phyloP scores from a whole-genome alignment of 164 flowering plant genomes.

The Paratinospora sagittata region DNA sequence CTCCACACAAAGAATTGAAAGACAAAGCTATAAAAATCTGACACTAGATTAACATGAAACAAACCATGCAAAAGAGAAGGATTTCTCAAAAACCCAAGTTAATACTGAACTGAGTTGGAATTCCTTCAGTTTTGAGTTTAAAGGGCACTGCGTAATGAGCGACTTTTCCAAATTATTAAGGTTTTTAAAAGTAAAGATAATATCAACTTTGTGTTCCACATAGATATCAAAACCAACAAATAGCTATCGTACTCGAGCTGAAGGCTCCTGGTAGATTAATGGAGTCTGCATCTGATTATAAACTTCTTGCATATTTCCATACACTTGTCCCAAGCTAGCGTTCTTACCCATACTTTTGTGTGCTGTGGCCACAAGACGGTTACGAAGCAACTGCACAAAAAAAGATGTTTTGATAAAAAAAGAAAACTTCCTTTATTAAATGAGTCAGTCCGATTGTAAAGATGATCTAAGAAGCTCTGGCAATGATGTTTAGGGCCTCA shows the following conservation, averaged over 20 bases:
- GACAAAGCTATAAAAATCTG: no score
- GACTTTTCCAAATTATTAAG: not conserved
- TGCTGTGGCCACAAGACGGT: slow-evolving; percentile 75
- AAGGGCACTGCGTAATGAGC: not conserved
- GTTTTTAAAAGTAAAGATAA: not conserved
- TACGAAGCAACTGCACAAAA: slow-evolving; percentile 72
- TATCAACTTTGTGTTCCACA: not conserved
- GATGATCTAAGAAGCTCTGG: not conserved
- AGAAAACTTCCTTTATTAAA: not conserved
- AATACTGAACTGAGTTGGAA: not conserved
- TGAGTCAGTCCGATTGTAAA: no score
- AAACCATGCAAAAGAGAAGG: no score
- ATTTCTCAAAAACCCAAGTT: no score
- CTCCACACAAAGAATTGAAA: not conserved
- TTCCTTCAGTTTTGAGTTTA: not conserved
- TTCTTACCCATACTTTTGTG: slow-evolving; percentile 60
- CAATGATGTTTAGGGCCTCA: not conserved
- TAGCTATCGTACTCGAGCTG: slow-evolving; percentile 37
- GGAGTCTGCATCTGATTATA: slow-evolving; percentile 97
- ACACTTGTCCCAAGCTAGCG: slow-evolving; percentile 82
- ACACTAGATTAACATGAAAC: no score
- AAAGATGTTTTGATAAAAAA: not conserved
- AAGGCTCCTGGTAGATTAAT: slow-evolving; percentile 63
- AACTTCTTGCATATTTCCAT: slow-evolving; percentile 94
- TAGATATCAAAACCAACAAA: not conserved